Base-by-base conservation (phyloP, 2,329 filamentous ascomycete species). In the Fusarium oligoseptatum region DNA sequence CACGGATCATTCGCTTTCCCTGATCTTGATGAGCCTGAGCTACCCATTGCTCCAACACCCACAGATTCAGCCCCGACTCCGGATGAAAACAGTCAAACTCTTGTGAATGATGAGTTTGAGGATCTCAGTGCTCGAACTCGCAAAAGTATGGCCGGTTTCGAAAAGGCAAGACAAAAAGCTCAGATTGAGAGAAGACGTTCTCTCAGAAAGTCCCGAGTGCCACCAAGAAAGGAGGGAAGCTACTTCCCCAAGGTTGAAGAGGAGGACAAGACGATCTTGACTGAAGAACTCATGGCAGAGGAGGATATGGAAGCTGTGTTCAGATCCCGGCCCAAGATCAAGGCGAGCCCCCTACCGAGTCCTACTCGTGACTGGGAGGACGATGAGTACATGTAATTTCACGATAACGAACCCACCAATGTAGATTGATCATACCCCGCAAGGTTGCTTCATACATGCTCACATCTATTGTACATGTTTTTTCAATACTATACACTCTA, bases 241-340 rank as follows among this genome's bases (percentile, higher is more conserved):
- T 85, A 86, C 56, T 90, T 90, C 66, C 81, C 85, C 0, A 84
- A 81, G 29, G 81, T 89, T 6, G 85, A 87, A 6, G 88, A 90
- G 75, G 87, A 73, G 65, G 83, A 77, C 20, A 70, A 82, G n/a
- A 78, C 82, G 27, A 87, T 91, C 1, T 87, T 93, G 10, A 87
- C 89, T 0, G 92, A 96, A 78, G 89, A 92, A 73, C 83, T 97
- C 45, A 91, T 97, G 66, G 88, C 68, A 17, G 88, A 92, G 64
- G 92, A 94, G 74, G 94, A 97, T 70, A 93, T 95, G 81, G 92
- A 93, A 68, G 93, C 92, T 29, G 92, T 98, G 1, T 98, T 98
- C 81, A 94, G 92, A 83, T 95, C 94, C 73, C 85, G 95, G 74
- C 95, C 95, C 0, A 93, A 92, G 82, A 91, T 98, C 75, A 92